Evolutionary conservation across 306 rosid species (phyloP).

Genomic region (Quercus alba): DNA sequence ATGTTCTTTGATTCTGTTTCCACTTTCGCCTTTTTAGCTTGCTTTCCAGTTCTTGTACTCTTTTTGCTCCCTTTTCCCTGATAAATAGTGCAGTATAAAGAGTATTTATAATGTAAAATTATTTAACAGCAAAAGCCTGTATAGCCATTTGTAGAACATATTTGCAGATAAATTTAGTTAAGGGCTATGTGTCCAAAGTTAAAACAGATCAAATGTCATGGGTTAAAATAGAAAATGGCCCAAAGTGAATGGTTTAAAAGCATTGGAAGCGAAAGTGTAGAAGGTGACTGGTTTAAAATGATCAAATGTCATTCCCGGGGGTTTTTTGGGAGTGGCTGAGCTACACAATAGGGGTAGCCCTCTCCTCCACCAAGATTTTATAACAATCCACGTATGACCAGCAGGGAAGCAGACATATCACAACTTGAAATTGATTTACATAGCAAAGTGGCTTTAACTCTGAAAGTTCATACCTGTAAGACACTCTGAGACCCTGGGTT

Average conservation of each 20-base stretch:
- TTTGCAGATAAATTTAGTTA: too few species aligned
- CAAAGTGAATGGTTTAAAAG: too few species aligned
- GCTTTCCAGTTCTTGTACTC: conserved; percentile 54
- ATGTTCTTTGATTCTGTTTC: conserved; percentile 79
- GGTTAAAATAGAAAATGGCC: too few species aligned
- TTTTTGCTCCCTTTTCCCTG: conserved; percentile 53
- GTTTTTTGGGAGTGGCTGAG: too few species aligned
- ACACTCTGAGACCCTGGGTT: conserved; percentile 26
- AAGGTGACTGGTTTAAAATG: too few species aligned
- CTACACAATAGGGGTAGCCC: too few species aligned
- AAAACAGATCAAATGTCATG: not conserved
- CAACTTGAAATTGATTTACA: not conserved
- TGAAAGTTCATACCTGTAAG: conserved; percentile 41
- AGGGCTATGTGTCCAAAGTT: not conserved
- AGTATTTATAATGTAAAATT: conserved; percentile 1
- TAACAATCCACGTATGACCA: not conserved
- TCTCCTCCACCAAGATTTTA: not conserved
- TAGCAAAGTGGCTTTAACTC: not conserved
- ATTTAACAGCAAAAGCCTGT: not conserved
- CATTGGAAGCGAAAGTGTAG: too few species aligned
- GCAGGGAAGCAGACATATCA: not conserved
- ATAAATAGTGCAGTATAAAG: not conserved
- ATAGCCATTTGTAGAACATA: not conserved
- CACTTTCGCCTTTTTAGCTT: conserved; percentile 60
- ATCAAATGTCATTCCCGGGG: too few species aligned